Evolutionary conservation across 1,284 basidiomycete genomes (phyloP).

Genomic region (Boletus smithii): DNA sequence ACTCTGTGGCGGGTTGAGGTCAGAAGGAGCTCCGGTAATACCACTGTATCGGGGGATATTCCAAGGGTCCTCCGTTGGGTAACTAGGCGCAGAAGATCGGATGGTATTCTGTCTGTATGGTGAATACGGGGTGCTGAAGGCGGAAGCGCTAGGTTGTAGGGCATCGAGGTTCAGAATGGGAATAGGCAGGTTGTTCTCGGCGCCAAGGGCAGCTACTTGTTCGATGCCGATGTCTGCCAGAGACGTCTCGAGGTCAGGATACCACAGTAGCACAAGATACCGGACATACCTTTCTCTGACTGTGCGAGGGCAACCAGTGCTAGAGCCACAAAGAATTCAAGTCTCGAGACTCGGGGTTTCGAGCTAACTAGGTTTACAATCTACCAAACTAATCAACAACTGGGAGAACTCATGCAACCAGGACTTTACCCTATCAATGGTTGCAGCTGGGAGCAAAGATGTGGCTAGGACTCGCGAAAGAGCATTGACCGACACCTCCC

Average conservation of each 20-base stretch:
- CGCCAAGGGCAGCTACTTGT: conserved; percentile 69
- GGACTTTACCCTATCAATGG: conserved; percentile 70
- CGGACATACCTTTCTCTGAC: conserved; percentile 59
- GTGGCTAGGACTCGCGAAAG: conserved; percentile 76
- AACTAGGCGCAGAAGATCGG: conserved; percentile 43
- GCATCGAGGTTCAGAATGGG: conserved; percentile 62
- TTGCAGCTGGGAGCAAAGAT: conserved; percentile 73
- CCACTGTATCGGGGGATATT: conserved; percentile 36
- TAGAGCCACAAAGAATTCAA: conserved; percentile 86
- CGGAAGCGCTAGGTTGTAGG: conserved; percentile 51
- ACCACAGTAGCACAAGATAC: conserved; percentile 4
- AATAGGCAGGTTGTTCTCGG: conserved; percentile 69
- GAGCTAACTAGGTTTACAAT: conserved; percentile 82
- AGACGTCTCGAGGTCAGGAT: conserved; percentile 3
- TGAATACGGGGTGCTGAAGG: conserved; percentile 40
- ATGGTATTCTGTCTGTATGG: conserved; percentile 41
- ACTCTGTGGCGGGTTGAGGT: conserved; percentile 26
- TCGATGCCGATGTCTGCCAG: conserved; percentile 74
- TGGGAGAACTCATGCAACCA: neutral
- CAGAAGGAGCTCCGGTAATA: conserved; percentile 15
- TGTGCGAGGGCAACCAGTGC: conserved; percentile 86
- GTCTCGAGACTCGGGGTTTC: conserved; percentile 70
- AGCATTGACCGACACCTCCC: conserved; percentile 77
- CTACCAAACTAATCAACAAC: conserved; percentile 38
- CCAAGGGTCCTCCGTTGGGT: conserved; percentile 73